Percentiles rank a stretch among this genome's conserved stretches.
These are phyloP conservation scores for Oryza glaberrima DNA, from an alignment of 176 grass and related monocot species.

Conservation along the genomic window DNA sequence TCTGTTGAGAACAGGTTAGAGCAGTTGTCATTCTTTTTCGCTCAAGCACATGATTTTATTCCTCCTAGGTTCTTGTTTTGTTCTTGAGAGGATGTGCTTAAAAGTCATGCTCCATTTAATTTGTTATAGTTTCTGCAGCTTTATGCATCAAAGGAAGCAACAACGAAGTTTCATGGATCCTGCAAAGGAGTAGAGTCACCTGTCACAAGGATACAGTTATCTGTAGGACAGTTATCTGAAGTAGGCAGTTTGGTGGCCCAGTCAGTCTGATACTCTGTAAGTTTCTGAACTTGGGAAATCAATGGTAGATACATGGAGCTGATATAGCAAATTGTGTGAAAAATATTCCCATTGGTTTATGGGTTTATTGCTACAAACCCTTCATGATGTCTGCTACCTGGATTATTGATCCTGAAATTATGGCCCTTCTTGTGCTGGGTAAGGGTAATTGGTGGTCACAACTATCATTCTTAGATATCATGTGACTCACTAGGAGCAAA, in stretches of 20 bases:
- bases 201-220: conserved; percentile 28
- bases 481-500: conserved; percentile 30
- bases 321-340: conserved; percentile 1
- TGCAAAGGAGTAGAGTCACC: background rate
- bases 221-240: background rate
- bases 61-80: conserved; percentile 42
- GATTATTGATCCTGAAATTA: background rate
- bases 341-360: background rate
- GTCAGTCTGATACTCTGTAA: background rate
- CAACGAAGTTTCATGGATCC: conserved; percentile 29
- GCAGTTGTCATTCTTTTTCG: conserved; percentile 35
- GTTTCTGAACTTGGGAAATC: background rate
- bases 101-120: conserved; percentile 27
- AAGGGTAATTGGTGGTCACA: background rate
- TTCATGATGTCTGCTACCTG: background rate
- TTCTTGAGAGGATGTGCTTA: conserved; percentile 26
- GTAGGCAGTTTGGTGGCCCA: conserved; percentile 12
- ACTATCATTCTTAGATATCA: conserved; percentile 29
- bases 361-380: background rate
- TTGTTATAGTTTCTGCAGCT: conserved; percentile 11
- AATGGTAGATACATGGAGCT: background rate
- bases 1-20: conserved; percentile 25
- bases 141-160: conserved; percentile 43
- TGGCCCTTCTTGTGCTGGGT: background rate
- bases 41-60: conserved; percentile 44